These are phyloP conservation scores for Collybiopsis luxurians DNA, from an alignment of 768 basidiomycete genomes.

Conservation along the genomic window DNA sequence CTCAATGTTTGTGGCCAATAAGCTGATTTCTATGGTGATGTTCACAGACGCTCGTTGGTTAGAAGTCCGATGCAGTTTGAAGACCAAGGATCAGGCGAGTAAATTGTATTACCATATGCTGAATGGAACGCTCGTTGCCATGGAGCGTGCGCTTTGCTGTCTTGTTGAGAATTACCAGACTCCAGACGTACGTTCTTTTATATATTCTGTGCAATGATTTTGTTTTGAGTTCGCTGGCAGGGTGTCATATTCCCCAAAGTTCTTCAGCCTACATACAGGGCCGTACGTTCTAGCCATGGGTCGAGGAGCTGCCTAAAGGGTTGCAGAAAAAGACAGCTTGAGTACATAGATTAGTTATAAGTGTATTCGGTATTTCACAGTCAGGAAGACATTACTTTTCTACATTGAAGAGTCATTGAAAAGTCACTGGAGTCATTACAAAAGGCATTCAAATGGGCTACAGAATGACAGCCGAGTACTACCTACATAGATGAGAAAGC, in stretches of 20 bases:
- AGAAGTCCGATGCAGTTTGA: slow-evolving; percentile 92
- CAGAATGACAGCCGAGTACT: too few relatives aligned
- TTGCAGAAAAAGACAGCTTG: slow-evolving; percentile 59
- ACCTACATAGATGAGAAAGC: too few relatives aligned
- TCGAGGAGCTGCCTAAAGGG: slow-evolving; percentile 76
- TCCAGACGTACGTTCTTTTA: slow-evolving; percentile 61
- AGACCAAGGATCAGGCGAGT: slow-evolving; percentile 83
- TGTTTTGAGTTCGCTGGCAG: background rate
- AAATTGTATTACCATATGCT: slow-evolving; percentile 99
- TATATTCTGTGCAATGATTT: slow-evolving; percentile 7
- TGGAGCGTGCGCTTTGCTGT: slow-evolving; percentile 95
- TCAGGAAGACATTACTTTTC: too few relatives aligned
- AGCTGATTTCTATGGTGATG: background rate
- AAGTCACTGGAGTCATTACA: too few relatives aligned
- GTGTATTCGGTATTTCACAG: too few relatives aligned
- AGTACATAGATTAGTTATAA: too few relatives aligned
- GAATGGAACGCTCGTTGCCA: slow-evolving; percentile 96
- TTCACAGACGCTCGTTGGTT: slow-evolving; percentile 87
- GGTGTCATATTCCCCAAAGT: slow-evolving; percentile 79
- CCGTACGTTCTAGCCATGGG: slow-evolving; percentile 82
- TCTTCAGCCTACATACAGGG: slow-evolving; percentile 96
- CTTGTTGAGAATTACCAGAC: slow-evolving; percentile 99
- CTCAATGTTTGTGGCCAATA: background rate
- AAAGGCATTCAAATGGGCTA: too few relatives aligned
- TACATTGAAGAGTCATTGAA: too few relatives aligned